phyloP scores from a whole-genome alignment of 2,329 filamentous ascomycete genomes.

The Pseudopyrenochaeta lycopersici region DNA sequence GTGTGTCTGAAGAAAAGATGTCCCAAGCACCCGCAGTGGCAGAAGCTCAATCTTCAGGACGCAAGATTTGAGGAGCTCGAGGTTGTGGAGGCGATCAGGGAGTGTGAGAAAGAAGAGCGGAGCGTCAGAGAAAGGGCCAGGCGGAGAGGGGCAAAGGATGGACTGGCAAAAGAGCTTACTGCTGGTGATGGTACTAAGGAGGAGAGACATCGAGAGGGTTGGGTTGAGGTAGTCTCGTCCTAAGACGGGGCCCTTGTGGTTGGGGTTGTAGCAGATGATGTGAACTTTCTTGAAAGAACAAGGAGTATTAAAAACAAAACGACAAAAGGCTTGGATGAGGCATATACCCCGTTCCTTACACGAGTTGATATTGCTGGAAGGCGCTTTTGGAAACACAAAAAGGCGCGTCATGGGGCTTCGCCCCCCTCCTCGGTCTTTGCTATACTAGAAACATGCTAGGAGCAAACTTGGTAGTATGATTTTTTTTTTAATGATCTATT shows the following conservation, averaged over 20 bases:
- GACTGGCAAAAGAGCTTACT: conserved; percentile 40
- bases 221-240: conserved; percentile 41
- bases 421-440: no score
- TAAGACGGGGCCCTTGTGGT: no score
- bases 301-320: no score
- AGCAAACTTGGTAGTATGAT: no score
- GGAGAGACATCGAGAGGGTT: conserved; percentile 44
- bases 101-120: conserved; percentile 57
- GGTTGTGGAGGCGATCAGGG: conserved; percentile 55
- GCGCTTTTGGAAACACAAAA: no score
- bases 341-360: conserved; percentile 8
- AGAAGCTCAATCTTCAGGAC: conserved; percentile 58
- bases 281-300: no score
- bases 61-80: conserved; percentile 57
- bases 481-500: no score
- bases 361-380: background rate
- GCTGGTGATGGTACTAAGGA: conserved; percentile 26
- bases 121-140: conserved; percentile 55
- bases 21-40: conserved; percentile 58
- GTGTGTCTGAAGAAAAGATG: conserved; percentile 59
- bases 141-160: conserved; percentile 49
- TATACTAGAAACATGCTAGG: no score
- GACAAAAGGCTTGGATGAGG: conserved; percentile 4
- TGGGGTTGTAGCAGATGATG: no score
- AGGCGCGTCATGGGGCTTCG: no score